phyloP scores from a whole-genome alignment of 345 rosid species.

The Leavenworthia alabamica region DNA sequence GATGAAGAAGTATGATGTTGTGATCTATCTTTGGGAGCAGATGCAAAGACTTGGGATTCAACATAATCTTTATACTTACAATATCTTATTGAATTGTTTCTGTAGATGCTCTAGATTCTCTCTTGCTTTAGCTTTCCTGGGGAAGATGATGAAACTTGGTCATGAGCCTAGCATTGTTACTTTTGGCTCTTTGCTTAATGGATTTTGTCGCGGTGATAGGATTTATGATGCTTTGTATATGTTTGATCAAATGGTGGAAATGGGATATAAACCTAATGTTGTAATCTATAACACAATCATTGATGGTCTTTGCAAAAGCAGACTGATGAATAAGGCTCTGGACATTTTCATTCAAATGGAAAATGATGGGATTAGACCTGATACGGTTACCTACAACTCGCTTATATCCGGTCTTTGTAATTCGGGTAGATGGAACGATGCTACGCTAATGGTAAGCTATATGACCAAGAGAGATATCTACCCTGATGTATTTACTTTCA shows the following conservation, averaged over 20 bases:
- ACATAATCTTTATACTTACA: conserved; percentile 23
- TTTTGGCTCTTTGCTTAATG: conserved; percentile 11
- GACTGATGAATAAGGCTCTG: conserved; percentile 8
- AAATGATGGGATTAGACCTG: background rate
- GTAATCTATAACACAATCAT: conserved; percentile 23
- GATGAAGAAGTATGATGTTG: conserved; percentile 18
- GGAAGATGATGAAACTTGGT: conserved; percentile 31
- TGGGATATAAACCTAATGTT: conserved; percentile 17
- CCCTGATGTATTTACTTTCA: conserved; percentile 31
- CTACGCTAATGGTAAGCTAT: conserved; percentile 3
- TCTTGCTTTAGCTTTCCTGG: conserved; percentile 22
- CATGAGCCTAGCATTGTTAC: conserved; percentile 21
- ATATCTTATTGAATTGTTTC: conserved; percentile 22
- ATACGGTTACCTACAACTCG: conserved; percentile 13
- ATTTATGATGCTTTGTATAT: conserved; percentile 3
- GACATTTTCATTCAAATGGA: conserved; percentile 10
- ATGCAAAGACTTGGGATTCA: conserved; percentile 15
- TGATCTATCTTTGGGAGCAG: conserved; percentile 22
- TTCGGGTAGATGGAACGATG: conserved; percentile 13
- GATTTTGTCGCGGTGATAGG: conserved; percentile 13
- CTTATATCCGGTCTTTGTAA: conserved; percentile 19
- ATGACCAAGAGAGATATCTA: conserved; percentile 12
- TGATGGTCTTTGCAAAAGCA: conserved; percentile 24
- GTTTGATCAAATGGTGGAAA: conserved; percentile 7
- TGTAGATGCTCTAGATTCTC: conserved; percentile 8